Base-by-base conservation (phyloP, 2,329 filamentous ascomycete genomes). In the Sarocladiaceae sp. region DNA sequence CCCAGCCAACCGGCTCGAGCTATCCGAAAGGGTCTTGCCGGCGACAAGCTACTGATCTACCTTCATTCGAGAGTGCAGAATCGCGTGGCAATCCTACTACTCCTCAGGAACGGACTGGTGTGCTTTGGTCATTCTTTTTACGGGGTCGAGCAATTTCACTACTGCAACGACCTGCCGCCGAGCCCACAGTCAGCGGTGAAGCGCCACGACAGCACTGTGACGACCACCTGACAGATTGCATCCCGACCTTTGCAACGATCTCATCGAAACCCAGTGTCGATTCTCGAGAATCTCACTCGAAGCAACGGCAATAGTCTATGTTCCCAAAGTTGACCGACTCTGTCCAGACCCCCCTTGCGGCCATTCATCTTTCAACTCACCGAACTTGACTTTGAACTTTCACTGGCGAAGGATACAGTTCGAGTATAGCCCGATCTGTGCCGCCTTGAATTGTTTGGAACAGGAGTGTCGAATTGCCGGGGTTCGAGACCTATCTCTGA, bases 71-170 rank as follows among this genome's bases (percentile, higher is more conserved):
- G 17, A n/a, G 3, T 22, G 37, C 37, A 44, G 40, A 15, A 26
- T n/a, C n/a, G n/a, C n/a, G n/a, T n/a, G n/a, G n/a, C n/a, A n/a
- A n/a, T n/a, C n/a, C n/a, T n/a, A n/a, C n/a, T n/a, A n/a, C n/a
- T n/a, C n/a, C n/a, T n/a, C n/a, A n/a, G n/a, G n/a, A n/a, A n/a
- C n/a, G n/a, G n/a, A n/a, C n/a, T n/a, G n/a, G n/a, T n/a, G n/a
- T n/a, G n/a, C n/a, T n/a, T n/a, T n/a, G n/a, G n/a, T n/a, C n/a
- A n/a, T n/a, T n/a, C n/a, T n/a, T 44, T 28, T 33, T 11, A 33
- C 26, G 44, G 26, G 11, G 22, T 48, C 23, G 44, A 48, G 25
- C 28, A 48, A 31, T 48, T 33, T 48, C 44, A 48, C 44, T 33
- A 31, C 44, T 33, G 26, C 28, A 48, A 33, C 44, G 17, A 18